Evolutionary conservation across 495 filamentous ascomycete species (phyloP), one percentile per base, ranked within the genome.

Genomic region (Diplogelasinospora grovesii): DNA sequence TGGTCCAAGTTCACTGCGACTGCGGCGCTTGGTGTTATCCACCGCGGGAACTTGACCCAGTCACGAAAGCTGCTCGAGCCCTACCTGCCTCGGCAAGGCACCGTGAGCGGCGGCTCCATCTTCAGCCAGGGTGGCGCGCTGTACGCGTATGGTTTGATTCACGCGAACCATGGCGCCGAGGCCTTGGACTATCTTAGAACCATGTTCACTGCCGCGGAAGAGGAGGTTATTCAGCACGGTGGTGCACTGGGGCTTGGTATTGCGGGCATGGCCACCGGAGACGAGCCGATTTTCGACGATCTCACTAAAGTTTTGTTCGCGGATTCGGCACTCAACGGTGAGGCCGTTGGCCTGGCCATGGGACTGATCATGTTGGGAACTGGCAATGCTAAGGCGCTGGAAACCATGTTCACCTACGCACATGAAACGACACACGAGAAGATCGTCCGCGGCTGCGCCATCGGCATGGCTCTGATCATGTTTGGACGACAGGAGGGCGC

Each of bases 1-100:
- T 99, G 93, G 93, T 96, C 92, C 41, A 99, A 99, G 56, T 99
- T 99, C 59, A 95, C 93, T 1, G 93, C 93, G 5, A 99, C 93
- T 8, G 93, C 93, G 34, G 90, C 93, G 5, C 69, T 99, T 20
- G 93, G 93, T 57, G 92, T 96, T 22, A 96, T 99, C 40, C 93
- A 99, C 63, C 79, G 85, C 14, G 93, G 93, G 31, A 97, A 99
- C 56, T 65, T 97, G 28, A 83, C 81, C 16, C 89, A 97, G 57
- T 89, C 89, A 3, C 82, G 85, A 54, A 95, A 94, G 66, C 77
- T 99, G 10, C 66, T 99, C 20, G 86, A 95, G 51, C 93, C 93
- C 13, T 99, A 99, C 54, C 78, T 99, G 4, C 93, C 93, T 5
- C 79, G 82, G 26, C 78, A 83, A 14, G 75, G 73, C 19, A 75